These are phyloP conservation scores for Venturia asperata DNA, from an alignment of 2,329 filamentous ascomycete species.

Conservation along the genomic window DNA sequence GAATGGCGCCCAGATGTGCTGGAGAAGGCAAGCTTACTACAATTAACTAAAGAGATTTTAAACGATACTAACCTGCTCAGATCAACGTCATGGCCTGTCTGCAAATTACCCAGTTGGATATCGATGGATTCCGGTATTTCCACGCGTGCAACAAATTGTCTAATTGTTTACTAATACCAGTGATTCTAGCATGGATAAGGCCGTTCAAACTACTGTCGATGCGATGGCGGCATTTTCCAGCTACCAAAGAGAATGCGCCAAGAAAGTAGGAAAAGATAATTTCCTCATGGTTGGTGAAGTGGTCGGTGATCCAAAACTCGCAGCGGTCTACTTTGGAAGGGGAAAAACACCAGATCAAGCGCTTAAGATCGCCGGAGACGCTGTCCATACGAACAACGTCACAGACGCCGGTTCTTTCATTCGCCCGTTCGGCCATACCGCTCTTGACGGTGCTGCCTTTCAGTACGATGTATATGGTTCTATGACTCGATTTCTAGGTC, in stretches of 20 bases:
- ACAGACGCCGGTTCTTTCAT: conserved; percentile 34
- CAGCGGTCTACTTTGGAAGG: conserved; percentile 52
- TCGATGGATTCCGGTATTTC: conserved; percentile 28
- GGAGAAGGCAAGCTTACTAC: conserved; percentile 49
- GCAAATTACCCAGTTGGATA: conserved; percentile 37
- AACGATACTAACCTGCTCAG: background rate
- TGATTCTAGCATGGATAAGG: conserved; percentile 48
- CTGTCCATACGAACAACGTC: conserved; percentile 39
- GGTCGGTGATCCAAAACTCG: conserved; percentile 53
- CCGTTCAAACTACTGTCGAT: conserved; percentile 54
- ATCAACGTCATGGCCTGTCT: conserved; percentile 1
- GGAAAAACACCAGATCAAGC: conserved; percentile 46
- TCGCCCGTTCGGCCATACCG: conserved; percentile 44
- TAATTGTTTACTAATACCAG: background rate
- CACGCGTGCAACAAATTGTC: background rate
- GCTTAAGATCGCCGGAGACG: conserved; percentile 38
- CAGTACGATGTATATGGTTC: conserved; percentile 56
- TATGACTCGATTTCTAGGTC: conserved; percentile 51
- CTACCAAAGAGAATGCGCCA: conserved; percentile 30
- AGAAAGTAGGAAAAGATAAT: conserved; percentile 49
- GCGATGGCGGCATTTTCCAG: conserved; percentile 37
- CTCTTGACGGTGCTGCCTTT: conserved; percentile 52
- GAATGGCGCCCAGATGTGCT: conserved; percentile 54
- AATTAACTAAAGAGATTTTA: conserved; percentile 49
- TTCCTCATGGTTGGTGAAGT: conserved; percentile 59